Evolutionary conservation across 352 stramenopile species (phyloP).

Genomic region (Pythium biforme): DNA sequence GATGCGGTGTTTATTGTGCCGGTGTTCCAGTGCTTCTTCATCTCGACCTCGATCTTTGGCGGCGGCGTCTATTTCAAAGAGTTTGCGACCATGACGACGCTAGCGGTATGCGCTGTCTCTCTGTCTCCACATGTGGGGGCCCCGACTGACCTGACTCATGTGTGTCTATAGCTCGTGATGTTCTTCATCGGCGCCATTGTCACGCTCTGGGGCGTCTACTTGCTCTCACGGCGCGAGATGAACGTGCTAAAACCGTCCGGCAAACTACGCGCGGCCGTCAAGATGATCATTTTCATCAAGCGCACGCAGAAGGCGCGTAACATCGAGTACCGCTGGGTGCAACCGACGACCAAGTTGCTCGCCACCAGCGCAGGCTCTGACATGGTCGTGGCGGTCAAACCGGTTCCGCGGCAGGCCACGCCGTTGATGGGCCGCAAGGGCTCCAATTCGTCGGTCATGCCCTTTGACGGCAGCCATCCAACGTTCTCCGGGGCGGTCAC

Average conservation of each 20-base stretch:
- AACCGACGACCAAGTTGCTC: slow-evolving; percentile 21
- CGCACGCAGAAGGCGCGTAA: slow-evolving; percentile 52
- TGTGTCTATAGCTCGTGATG: slow-evolving; percentile 44
- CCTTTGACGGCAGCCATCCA: slow-evolving; percentile 31
- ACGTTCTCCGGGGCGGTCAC: background rate
- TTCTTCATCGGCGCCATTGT: slow-evolving; percentile 68
- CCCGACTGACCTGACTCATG: background rate
- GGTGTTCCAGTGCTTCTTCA: slow-evolving; percentile 90
- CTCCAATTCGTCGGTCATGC: slow-evolving; percentile 63
- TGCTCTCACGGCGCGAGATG: slow-evolving; percentile 71
- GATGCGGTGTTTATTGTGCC: slow-evolving; percentile 87
- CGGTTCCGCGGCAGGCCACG: background rate
- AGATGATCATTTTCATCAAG: slow-evolving; percentile 71
- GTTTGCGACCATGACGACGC: slow-evolving; percentile 51
- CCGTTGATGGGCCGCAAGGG: slow-evolving; percentile 22
- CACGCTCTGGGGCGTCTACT: slow-evolving; percentile 68
- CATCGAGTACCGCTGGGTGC: slow-evolving; percentile 46
- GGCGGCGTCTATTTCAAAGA: slow-evolving; percentile 90
- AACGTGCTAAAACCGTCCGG: slow-evolving; percentile 44
- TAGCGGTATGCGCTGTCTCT: slow-evolving; percentile 30
- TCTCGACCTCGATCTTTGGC: slow-evolving; percentile 86
- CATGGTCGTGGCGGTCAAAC: slow-evolving; percentile 10
- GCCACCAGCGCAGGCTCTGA: background rate
- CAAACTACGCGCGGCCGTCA: slow-evolving; percentile 46
- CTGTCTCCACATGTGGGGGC: background rate